phyloP scores from a whole-genome alignment of 805 yeast species.

The Teunomyces cretensis region DNA sequence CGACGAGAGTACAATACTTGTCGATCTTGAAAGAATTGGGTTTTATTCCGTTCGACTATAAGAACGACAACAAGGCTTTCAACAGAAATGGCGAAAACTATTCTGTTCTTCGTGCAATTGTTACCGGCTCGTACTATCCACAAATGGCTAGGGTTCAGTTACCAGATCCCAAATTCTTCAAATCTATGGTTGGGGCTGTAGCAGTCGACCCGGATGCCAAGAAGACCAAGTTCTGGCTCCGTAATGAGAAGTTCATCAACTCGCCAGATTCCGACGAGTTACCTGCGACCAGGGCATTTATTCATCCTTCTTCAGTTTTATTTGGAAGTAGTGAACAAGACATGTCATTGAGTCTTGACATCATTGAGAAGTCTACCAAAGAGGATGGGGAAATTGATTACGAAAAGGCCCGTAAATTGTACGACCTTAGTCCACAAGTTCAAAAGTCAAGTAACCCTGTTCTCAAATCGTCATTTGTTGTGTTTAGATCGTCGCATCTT shows the following conservation, averaged over 20 bases:
- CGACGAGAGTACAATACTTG: constrained; percentile 68
- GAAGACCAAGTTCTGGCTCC: constrained; percentile 68
- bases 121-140: constrained; percentile 83
- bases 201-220: constrained; percentile 84
- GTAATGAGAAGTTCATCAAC: constrained; percentile 52
- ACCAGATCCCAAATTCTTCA: constrained; percentile 76
- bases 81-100: constrained; percentile 54
- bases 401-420: constrained; percentile 27
- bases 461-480: constrained; percentile 57
- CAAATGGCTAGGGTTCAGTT: constrained; percentile 75
- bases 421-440: constrained; percentile 43
- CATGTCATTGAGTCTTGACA: constrained; percentile 8
- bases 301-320: constrained; percentile 83
- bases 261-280: constrained; percentile 16
- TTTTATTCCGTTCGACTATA: constrained; percentile 59
- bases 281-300: constrained; percentile 71
- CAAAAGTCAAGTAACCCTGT: constrained; percentile 28
- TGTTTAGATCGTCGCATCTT: constrained; percentile 57
- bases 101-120: constrained; percentile 59
- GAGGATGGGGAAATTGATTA: constrained; percentile 44
- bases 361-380: constrained; percentile 18
- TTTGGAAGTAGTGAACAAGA: constrained; percentile 47
- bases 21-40: constrained; percentile 77
- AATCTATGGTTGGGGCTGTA: constrained; percentile 74
- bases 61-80: constrained; percentile 20